phyloP scores from a whole-genome alignment of 2,329 filamentous ascomycete genomes.

The Penicillium sp. region DNA sequence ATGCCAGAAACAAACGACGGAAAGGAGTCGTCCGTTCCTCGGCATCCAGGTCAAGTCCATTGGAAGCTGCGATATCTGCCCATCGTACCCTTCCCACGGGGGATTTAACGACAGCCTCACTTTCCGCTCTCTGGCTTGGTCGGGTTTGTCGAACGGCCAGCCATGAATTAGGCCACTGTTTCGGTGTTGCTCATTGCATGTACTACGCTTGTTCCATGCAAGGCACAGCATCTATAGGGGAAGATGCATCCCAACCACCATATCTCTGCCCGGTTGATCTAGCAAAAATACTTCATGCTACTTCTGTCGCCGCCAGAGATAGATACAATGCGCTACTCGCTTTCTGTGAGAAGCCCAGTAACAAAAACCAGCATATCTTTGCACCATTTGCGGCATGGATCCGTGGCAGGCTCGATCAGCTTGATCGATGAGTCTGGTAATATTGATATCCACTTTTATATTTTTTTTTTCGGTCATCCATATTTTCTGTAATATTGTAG shows the following conservation, averaged over 20 bases:
- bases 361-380: constrained; percentile 24
- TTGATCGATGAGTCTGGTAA: neutral
- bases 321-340: constrained; percentile 26
- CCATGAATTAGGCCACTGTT: constrained; percentile 71
- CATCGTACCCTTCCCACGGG: constrained; percentile 6
- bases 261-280: constrained; percentile 40
- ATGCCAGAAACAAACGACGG: neutral
- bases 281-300: constrained; percentile 30
- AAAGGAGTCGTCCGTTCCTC: neutral
- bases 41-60: neutral
- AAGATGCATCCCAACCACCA: constrained; percentile 38
- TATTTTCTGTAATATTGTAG: neutral
- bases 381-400: constrained; percentile 29
- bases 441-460: neutral
- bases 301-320: constrained; percentile 13
- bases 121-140: constrained; percentile 60
- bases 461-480: neutral
- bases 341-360: constrained; percentile 23
- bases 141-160: constrained; percentile 61
- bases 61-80: constrained; percentile 10
- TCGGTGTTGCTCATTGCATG: constrained; percentile 68
- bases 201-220: constrained; percentile 43
- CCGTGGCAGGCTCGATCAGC: neutral
- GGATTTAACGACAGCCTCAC: constrained; percentile 21
- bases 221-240: constrained; percentile 33